Percentiles rank a stretch among this genome's conserved stretches.
Conservation (phyloP, 2,329 filamentous ascomycete genomes). For the Fusarium domesticum region DNA sequence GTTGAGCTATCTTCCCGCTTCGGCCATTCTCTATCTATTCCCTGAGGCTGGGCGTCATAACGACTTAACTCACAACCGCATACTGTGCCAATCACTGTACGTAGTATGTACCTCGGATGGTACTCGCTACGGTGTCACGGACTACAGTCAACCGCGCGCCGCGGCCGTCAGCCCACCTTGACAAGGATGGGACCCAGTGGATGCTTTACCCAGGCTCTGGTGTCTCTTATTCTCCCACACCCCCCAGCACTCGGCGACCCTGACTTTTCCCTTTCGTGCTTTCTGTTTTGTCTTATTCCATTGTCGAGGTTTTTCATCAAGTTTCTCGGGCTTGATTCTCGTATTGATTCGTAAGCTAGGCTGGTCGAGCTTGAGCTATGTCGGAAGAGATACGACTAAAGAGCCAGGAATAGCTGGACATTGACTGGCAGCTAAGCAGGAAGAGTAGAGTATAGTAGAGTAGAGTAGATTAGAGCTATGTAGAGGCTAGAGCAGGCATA, state of each 20-base stretch:
- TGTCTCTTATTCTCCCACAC: slow-evolving; percentile 13
- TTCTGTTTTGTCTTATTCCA: slow-evolving; percentile 13
- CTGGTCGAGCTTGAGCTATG: slow-evolving; percentile 6
- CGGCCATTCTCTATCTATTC: background rate
- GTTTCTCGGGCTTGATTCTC: background rate
- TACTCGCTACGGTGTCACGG: slow-evolving; percentile 1
- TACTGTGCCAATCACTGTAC: background rate
- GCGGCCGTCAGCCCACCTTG: slow-evolving; percentile 17
- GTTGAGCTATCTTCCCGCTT: background rate
- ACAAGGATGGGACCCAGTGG: slow-evolving; percentile 2
- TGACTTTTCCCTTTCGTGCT: slow-evolving; percentile 6
- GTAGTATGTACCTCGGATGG: background rate
- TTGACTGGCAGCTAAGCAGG: too few relatives aligned
- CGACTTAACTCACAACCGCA: background rate
- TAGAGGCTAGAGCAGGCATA: too few relatives aligned
- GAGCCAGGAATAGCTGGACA: too few relatives aligned
- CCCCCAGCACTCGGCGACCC: slow-evolving; percentile 7
- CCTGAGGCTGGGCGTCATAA: background rate
- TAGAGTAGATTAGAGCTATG: too few relatives aligned
- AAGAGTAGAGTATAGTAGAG: too few relatives aligned
- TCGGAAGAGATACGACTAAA: background rate
- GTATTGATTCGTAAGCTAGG: background rate
- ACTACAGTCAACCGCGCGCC: slow-evolving; percentile 18
- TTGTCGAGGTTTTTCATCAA: slow-evolving; percentile 5
- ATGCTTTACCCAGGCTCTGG: slow-evolving; percentile 9